Conservation (phyloP, 2,329 filamentous ascomycete genomes). For the Fusarium acutatum region DNA sequence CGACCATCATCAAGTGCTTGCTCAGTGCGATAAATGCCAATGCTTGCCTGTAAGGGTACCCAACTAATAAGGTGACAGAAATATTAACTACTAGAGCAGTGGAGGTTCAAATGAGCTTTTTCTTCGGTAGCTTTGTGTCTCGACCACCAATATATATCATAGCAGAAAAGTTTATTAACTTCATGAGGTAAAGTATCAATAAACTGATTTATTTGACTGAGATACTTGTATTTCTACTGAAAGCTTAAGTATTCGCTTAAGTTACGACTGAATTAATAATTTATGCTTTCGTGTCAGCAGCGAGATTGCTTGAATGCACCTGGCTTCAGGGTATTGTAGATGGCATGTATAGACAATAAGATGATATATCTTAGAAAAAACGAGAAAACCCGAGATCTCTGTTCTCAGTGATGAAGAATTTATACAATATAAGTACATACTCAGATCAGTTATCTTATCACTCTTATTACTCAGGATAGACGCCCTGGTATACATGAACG, state of each 20-base stretch:
- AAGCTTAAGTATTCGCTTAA: background rate
- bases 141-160: background rate
- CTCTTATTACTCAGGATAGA: background rate
- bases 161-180: background rate
- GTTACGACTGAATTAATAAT: background rate
- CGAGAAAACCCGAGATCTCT: background rate
- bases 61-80: background rate
- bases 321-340: background rate
- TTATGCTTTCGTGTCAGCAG: background rate
- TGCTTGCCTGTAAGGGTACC: background rate
- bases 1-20: background rate
- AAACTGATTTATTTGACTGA: background rate
- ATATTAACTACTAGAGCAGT: background rate
- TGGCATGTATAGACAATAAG: background rate
- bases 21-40: background rate
- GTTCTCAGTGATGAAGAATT: background rate
- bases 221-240: background rate
- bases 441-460: background rate
- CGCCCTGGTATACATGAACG: background rate
- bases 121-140: background rate
- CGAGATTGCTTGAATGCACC: background rate
- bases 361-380: background rate
- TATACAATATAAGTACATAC: background rate
- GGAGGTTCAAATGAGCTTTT: background rate
- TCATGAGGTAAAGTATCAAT: background rate